Base-by-base conservation (phyloP, 2,329 filamentous ascomycete species). In the Penicillium sp. region DNA sequence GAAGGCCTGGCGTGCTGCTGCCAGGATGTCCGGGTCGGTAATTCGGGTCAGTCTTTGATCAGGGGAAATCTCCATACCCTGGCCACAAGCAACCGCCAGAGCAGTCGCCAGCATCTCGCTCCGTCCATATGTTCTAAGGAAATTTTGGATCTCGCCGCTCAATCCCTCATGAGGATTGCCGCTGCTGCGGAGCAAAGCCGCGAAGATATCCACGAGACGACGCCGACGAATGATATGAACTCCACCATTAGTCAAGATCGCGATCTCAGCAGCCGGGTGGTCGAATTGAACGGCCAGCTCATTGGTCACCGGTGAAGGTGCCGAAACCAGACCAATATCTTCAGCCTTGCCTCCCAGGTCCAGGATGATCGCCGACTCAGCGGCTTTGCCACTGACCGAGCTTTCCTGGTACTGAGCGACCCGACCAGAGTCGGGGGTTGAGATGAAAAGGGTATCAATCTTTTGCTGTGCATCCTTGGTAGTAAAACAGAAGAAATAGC, bases 271-370 rank as follows among this genome's bases (percentile, higher is more conserved):
- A 0, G 89, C 84, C 0, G 87, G 81, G 59, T 90, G 83, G 69
- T 99, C 94, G 67, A 94, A 99, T 67, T 99, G 95, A n/a, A 96
- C 89, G 1, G 94, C 91, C 56, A 97, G 81, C 76, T 99, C 94
- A 67, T 99, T 99, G 12, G 85, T 84, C 12, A 77, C 78, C 0
- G 86, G 86, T 83, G 66, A 92, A 0, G 89, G 85, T 49, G 84
- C 83, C 0, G 89, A 90, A 29, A 91, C 85, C 13, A 92, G 77
- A 2, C 92, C 91, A 56, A 97, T 85, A 64, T 90, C 91, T 71
- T 96, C 88, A 7, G 89, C 87, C 35, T 83, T 83, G 67, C 90
- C 86, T 27, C 86, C 86, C 21, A 99, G 80, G 3, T 88, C 85
- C 35, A 97, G 81, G 85, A 89, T 94, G 62, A 88, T 89, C 7